Conservation (phyloP, 345 rosid species). For the Arabidopsis arenosa region DNA sequence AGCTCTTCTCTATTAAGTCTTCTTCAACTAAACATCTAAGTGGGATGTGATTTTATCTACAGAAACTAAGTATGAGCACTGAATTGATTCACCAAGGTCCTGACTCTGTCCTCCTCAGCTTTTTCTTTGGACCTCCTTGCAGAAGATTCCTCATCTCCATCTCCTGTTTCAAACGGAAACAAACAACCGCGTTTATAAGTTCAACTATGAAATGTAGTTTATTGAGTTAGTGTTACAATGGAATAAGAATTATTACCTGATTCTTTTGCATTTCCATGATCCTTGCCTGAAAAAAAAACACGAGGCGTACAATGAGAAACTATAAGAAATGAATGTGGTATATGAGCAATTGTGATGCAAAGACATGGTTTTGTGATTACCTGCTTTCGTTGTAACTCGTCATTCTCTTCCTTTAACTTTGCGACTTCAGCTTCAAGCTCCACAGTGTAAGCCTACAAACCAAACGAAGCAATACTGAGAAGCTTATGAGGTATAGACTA, state of each 20-base stretch:
- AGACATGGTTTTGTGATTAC: conserved; percentile 44
- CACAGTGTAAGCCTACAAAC: conserved; percentile 81
- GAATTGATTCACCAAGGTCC: conserved; percentile 78
- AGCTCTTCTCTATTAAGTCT: conserved; percentile 18
- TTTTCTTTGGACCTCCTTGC: conserved; percentile 62
- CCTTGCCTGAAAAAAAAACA: conserved; percentile 62
- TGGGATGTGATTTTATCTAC: conserved; percentile 25
- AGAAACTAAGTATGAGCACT: conserved; percentile 31
- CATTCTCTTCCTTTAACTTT: conserved; percentile 81
- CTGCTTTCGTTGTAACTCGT: conserved; percentile 76
- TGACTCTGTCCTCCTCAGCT: conserved; percentile 78
- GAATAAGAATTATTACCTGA: conserved; percentile 56
- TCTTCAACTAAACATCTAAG: conserved; percentile 36
- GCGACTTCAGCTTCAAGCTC: conserved; percentile 96
- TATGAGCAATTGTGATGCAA: conserved; percentile 25
- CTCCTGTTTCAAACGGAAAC: conserved; percentile 50
- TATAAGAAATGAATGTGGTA: conserved; percentile 16
- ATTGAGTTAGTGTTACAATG: neutral
- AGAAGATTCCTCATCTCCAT: conserved; percentile 62
- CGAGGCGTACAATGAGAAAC: conserved; percentile 15
- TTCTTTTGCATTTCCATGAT: conserved; percentile 79
- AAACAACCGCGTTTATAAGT: neutral
- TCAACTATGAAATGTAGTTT: conserved; percentile 3
- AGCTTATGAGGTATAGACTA: neutral
- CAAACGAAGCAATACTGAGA: conserved; percentile 25